Base-by-base conservation (phyloP, 73 alveolate genomes). In the Paramecium sexaurelia region DNA sequence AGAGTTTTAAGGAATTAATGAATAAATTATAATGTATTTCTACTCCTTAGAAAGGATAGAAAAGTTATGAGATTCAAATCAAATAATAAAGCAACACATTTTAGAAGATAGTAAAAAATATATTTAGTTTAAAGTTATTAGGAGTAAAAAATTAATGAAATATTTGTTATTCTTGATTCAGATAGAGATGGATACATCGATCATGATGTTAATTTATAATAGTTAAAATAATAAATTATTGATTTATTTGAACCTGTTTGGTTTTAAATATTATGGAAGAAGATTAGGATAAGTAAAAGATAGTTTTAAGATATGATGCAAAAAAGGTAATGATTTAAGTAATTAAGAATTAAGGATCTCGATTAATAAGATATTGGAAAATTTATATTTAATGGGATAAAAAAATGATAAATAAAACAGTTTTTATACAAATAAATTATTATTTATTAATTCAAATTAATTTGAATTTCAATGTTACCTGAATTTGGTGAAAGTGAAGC, bases 401-500 rank as follows among this genome's bases (percentile, higher is more conserved):
- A 71, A 71, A 71, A 71, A 24, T 71, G 86, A 71, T 33, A 35
- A n/a, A 33, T 51, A 37, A 26, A 35, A 71, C 43, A 71, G 20
- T 33, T 71, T 71, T 35, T 71, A 71, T 71, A 71, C 0, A 51
- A 51, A 51, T 51, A 51, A 17, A 51, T 51, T 51, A 51, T n/a
- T 51, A 51, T 51, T 27, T 71, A 71, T 71, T 61, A 61, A 61
- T 61, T 61, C 83, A 61, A 61, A 61, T 61, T 61, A 61, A 61
- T 61, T 61, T 61, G 83, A 61, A 61, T 61, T 61, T 61, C 83
- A 8, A 39, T 78, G 68, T 45, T 78, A 15, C 90, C 90, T 78
- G 90, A 78, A 41, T 78, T 78, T 6, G 96, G 92, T 15, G 95
- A 82, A 35, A 75, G 83, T 55, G 89, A 61, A 22, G 94, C 88